Evolutionary conservation across 2,329 filamentous ascomycete genomes (phyloP), one percentile per base, ranked within the genome.

Genomic region (Sphaceloma murrayae): DNA sequence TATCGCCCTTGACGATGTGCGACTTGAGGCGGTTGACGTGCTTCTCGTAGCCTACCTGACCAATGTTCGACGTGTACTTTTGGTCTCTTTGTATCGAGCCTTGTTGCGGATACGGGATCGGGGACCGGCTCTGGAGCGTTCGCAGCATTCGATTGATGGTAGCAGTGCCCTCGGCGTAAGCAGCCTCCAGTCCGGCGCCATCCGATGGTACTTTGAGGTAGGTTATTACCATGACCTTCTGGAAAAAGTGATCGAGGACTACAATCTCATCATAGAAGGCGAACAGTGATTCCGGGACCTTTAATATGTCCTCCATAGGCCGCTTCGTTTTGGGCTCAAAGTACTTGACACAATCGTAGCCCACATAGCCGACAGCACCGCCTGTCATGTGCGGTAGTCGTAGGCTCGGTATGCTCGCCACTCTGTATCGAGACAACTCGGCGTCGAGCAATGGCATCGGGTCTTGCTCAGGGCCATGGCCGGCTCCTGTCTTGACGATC

Each of bases 241-340:
- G 87, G 64, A 79, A 94, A 67, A 96, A 95, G 57, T 94, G 82
- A 60, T 98, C 91, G 58, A 96, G 87, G 7, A 88, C 88, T 19
- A 98, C 74, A 48, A 96, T 82, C 30, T 89, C 95, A 61, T 96
- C 85, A 63, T 86, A 96, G 10, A 98, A 73, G 85, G 96, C 96
- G 62, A 98, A 96, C 21, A 96, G 70, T 48, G 85, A 88, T 70
- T 98, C 91, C 0, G 91, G 91, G 31, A 96, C 85, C 48, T 82
- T 69, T 16, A 96, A 73, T 21, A 93, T 75, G 64, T 98, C 91
- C 64, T 91, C 82, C 70, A 95, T 78, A 2, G 51, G 47, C 33
- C 85, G 78, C 39, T 87, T 77, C n/a, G 91, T 96, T 73, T 88
- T 93, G 49, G 91, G 91, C 70, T 98, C 91, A 55, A 98, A 98